These are phyloP conservation scores for Colletotrichum gloeosporioides DNA, from an alignment of 2,329 filamentous ascomycete genomes.

Conservation along the genomic window DNA sequence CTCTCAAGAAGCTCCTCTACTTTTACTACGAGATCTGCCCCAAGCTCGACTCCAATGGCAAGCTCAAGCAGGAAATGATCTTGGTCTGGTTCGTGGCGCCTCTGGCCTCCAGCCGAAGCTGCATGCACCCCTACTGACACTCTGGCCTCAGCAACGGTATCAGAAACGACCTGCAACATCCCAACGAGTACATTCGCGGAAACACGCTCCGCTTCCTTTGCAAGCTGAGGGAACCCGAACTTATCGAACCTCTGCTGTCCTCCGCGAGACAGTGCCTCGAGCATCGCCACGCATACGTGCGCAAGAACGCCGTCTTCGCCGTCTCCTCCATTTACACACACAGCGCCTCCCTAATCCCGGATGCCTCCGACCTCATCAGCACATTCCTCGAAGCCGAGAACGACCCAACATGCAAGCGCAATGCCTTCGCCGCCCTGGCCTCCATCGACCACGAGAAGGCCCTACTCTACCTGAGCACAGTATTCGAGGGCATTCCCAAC, in stretches of 20 bases:
- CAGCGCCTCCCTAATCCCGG: conserved; percentile 89
- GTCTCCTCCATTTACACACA: conserved; percentile 92
- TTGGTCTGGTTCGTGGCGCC: conserved; percentile 79
- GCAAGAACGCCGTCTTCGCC: conserved; percentile 97
- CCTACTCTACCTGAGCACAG: conserved; percentile 82
- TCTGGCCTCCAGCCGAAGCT: not conserved
- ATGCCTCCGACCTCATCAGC: conserved; percentile 90
- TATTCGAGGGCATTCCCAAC: conserved; percentile 93
- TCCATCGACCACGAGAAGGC: conserved; percentile 95
- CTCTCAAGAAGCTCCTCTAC: conserved; percentile 96
- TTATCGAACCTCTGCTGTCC: conserved; percentile 94
- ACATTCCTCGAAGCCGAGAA: conserved; percentile 90
- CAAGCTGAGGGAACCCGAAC: conserved; percentile 93
- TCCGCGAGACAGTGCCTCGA: conserved; percentile 92
- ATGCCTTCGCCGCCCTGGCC: conserved; percentile 90
- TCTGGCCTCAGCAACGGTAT: conserved; percentile 81
- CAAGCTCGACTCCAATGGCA: conserved; percentile 89
- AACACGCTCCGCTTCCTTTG: conserved; percentile 98
- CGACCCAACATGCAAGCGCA: conserved; percentile 96
- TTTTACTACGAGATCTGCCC: conserved; percentile 99
- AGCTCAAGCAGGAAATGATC: conserved; percentile 99
- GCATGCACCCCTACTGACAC: conserved; percentile 5
- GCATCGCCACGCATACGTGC: conserved; percentile 95
- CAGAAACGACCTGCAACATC: conserved; percentile 93
- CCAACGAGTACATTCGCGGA: conserved; percentile 97